phyloP scores from a whole-genome alignment of 805 yeast species.

The Kluyveromyces starmeri region DNA sequence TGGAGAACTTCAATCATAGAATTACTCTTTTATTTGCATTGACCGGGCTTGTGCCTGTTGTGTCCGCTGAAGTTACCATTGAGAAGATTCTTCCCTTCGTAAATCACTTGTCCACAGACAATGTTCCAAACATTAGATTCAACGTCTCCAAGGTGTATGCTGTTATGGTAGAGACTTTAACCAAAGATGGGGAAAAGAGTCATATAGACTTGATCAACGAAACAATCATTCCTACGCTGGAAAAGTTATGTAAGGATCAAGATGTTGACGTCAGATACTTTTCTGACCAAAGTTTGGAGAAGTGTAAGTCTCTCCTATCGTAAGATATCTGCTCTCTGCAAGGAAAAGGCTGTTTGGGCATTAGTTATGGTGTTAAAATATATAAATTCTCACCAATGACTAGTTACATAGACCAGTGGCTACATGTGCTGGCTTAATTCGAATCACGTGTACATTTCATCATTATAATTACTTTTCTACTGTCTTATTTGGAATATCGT shows the following conservation, averaged over 20 bases:
- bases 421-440: no score
- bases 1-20: conserved; percentile 76
- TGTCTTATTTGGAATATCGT: not conserved
- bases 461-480: no score
- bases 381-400: no score
- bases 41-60: conserved; percentile 70
- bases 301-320: conserved; percentile 17
- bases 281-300: conserved; percentile 55
- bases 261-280: conserved; percentile 89
- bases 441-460: no score
- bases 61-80: conserved; percentile 46
- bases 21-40: conserved; percentile 85
- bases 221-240: conserved; percentile 56
- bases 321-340: no score
- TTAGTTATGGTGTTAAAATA: no score
- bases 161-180: conserved; percentile 47
- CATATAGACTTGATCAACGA: conserved; percentile 34
- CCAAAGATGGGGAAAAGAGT: conserved; percentile 21
- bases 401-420: no score
- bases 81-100: conserved; percentile 73
- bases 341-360: no score
- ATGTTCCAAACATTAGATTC: conserved; percentile 92
- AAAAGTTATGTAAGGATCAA: conserved; percentile 54
- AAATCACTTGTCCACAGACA: conserved; percentile 60
- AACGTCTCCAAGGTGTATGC: conserved; percentile 84